Conservation (phyloP, 1,284 basidiomycete species). For the Pyrrhoderma lamaoense region DNA sequence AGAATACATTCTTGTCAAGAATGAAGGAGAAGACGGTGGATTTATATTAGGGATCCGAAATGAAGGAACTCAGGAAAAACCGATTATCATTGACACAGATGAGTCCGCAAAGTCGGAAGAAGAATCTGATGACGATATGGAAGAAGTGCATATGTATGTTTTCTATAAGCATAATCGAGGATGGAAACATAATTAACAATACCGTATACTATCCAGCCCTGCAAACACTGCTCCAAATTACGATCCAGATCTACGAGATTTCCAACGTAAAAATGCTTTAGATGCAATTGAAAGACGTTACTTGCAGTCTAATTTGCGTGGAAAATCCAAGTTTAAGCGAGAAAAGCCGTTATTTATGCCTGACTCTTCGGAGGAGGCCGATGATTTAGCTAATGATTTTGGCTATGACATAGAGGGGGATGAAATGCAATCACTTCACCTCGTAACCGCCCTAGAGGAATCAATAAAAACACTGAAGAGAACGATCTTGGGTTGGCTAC, state of each 20-base stretch:
- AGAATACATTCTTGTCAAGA: conserved; percentile 91
- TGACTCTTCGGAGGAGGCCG: conserved; percentile 23
- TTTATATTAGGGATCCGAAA: conserved; percentile 91
- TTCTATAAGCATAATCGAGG: conserved; percentile 3
- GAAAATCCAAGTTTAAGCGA: conserved; percentile 23
- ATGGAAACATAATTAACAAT: conserved; percentile 5
- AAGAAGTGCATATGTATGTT: conserved; percentile 66
- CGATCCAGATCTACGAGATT: conserved; percentile 65
- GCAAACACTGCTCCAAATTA: conserved; percentile 24
- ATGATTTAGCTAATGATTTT: neutral
- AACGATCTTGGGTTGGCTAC: conserved; percentile 20
- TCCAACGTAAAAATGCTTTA: conserved; percentile 60
- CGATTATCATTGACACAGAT: conserved; percentile 75
- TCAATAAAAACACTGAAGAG: neutral
- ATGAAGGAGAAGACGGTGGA: conserved; percentile 78
- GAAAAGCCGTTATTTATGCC: conserved; percentile 43
- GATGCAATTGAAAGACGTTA: conserved; percentile 55
- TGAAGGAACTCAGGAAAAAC: conserved; percentile 71
- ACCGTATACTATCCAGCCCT: conserved; percentile 24
- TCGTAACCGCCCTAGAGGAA: too few relatives aligned
- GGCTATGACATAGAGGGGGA: neutral
- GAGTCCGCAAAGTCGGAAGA: conserved; percentile 26
- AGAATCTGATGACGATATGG: conserved; percentile 40
- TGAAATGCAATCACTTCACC: too few relatives aligned
- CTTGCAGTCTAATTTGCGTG: conserved; percentile 29